Evolutionary conservation across 192 early-diverging fungal genomes (phyloP), one percentile per base, ranked within the genome.

Genomic region (Podila horticola): DNA sequence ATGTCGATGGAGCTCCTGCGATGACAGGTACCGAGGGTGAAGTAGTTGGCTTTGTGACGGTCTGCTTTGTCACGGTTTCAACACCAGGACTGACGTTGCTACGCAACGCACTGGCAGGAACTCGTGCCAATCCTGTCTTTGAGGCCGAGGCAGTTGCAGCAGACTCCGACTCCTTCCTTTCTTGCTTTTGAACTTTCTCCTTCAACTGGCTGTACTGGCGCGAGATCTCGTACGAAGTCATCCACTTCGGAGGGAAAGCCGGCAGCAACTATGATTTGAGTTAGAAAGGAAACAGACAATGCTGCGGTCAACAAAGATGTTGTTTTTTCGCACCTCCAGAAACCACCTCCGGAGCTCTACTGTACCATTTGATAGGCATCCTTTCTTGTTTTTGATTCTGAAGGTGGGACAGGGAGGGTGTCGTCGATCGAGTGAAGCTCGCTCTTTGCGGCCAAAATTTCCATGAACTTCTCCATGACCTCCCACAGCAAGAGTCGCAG

Each of bases 211-310:
- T 89, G 58, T 88, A 88, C 31, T 88, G 84, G 3, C 85, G 75
- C 3, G 84, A 85, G 30, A 90, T 88, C 33, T 90, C 88, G 20
- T 88, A 86, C 10, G 88, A 84, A 0, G 85, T 85, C 84, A 88
- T 90, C 86, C 86, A 88, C 31, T 75, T 82, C 0, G 60, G 58
- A n/a, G 88, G 88, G 65, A 86, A 90, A 15, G 81, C 68, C 6
- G 51, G 61, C 24, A 87, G 45, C 5, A 90, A 41, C 88, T 90
- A 66, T 22, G 12, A 58, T 59, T 20, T 22, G n/a, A 15, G 19
- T 8, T 52, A 28, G 12, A 41, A n/a, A 22, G 52, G 0, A 30
- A 59, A 61, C 45, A 38, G 48, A 60, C 15, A 13, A 13, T 13
- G 17, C 33, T 31, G 3, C 19, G 24, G 33, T 31, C 30, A 31